phyloP scores from a whole-genome alignment of 371 early-diverging fungal genomes.

The Mycotypha africana region DNA sequence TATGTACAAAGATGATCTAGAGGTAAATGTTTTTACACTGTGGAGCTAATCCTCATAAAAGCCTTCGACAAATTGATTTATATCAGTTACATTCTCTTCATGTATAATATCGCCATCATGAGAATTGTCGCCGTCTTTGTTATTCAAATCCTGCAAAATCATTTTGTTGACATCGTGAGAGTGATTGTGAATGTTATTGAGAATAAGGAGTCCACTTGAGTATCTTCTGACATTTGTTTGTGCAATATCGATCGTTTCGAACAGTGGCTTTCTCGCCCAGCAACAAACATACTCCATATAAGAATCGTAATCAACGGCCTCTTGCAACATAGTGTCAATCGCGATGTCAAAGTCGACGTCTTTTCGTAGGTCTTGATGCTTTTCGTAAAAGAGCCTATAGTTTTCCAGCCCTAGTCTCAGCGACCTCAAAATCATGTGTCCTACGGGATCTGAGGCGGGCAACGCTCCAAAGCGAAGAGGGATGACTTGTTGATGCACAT shows the following conservation, averaged over 20 bases:
- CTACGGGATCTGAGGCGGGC: conserved; percentile 14
- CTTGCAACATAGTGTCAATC: conserved; percentile 7
- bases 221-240: not conserved
- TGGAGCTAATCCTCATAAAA: conserved; percentile 14
- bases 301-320: conserved; percentile 19
- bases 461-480: conserved; percentile 11
- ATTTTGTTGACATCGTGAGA: not conserved
- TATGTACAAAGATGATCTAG: not conserved
- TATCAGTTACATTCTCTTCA: conserved; percentile 24
- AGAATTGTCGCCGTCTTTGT: not conserved
- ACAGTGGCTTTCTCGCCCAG: conserved; percentile 35
- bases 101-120: not conserved
- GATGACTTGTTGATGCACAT: conserved; percentile 24
- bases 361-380: not conserved
- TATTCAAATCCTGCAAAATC: not conserved
- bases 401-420: conserved; percentile 11
- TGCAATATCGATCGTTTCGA: not conserved
- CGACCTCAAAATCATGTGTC: conserved; percentile 9
- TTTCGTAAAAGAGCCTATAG: conserved; percentile 8
- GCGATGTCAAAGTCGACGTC: not conserved
- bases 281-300: conserved; percentile 27
- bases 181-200: not conserved
- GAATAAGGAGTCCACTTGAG: not conserved
- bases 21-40: not conserved
- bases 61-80: conserved; percentile 31